Conservation (phyloP, 495 filamentous ascomycete genomes). For the Peziza echinospora region DNA sequence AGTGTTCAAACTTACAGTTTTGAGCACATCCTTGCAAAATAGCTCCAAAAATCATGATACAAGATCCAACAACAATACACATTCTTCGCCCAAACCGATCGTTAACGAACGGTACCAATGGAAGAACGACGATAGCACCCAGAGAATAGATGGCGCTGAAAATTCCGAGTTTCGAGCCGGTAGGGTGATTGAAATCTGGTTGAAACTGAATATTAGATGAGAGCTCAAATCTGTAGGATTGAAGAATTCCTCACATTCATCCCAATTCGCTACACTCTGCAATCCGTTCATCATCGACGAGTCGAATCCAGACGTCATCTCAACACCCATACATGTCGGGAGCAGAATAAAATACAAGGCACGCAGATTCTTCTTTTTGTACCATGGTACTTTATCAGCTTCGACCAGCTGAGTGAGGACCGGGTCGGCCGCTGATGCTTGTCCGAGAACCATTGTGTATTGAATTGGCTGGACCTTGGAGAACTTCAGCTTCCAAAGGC, state of each 20-base stretch:
- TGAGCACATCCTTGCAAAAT: constrained; percentile 32
- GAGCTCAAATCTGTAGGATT: background rate
- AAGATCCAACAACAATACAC: constrained; percentile 38
- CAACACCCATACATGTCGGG: constrained; percentile 45
- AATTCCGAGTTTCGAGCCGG: constrained; percentile 12
- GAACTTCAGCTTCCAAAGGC: no score
- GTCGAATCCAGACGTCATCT: constrained; percentile 53
- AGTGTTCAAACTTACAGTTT: constrained; percentile 21
- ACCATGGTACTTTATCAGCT: constrained; percentile 22
- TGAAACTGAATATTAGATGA: background rate
- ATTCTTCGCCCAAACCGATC: constrained; percentile 32
- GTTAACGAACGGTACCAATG: constrained; percentile 36
- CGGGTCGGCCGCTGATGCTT: no score
- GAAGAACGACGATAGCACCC: constrained; percentile 34
- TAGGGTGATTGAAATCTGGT: constrained; percentile 22
- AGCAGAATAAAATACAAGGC: constrained; percentile 39
- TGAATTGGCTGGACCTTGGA: no score
- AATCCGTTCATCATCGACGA: constrained; percentile 50
- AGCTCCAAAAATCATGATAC: constrained; percentile 35
- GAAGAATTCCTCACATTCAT: constrained; percentile 26
- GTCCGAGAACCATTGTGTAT: no score
- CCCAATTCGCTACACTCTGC: constrained; percentile 38
- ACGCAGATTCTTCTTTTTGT: constrained; percentile 40
- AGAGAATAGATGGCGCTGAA: constrained; percentile 28
- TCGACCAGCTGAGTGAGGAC: background rate